Base-by-base conservation (phyloP, 352 stramenopile species). In the Globisporangium viniferum region DNA sequence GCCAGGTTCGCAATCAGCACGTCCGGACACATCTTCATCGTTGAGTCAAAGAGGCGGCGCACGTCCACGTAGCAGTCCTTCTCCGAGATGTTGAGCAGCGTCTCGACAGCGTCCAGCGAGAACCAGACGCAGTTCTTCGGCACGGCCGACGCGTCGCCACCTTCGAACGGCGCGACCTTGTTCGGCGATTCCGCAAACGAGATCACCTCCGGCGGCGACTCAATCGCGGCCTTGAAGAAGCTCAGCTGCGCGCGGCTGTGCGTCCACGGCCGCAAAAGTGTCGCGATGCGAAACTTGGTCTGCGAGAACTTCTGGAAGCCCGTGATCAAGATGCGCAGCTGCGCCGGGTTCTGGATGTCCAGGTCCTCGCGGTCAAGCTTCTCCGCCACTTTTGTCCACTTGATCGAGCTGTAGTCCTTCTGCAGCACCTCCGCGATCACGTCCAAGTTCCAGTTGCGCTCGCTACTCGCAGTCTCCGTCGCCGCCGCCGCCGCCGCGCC, bases 121-220 rank as follows among this genome's bases (percentile, higher is more conserved):
- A 96, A 96, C 88, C 88, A 96, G 18, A 93, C 84, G 35, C 86
- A 88, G 64, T 96, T 96, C 68, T 93, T 90, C 0, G 88, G 88
- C 7, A 91, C 88, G 12, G 84, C 85, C 46, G 88, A 93, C 6
- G 86, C 88, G 59, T 96, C 86, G n/a, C 86, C 88, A 18, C 88
- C 88, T 80, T 96, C 88, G 65, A 96, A 96, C 9, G 86, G 86
- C 5, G 83, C 82, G 22, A 96, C 74, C 67, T 94, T 94, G 66
- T 88, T 84, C 22, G 87, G 80, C 7, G 85, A 93, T 31, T 96
- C 86, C 5, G 79, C 71, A 62, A 96, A 96, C 58, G 79, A 92
- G 5, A 96, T 64, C 39, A 94, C 86, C 54, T 96, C 86, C 5
- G 81, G 77, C n/a, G 86, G 82, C 48, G 84, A 86, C 51, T 94